Conservation (phyloP, 2,329 filamentous ascomycete species). For the Fusarium kyushuense region DNA sequence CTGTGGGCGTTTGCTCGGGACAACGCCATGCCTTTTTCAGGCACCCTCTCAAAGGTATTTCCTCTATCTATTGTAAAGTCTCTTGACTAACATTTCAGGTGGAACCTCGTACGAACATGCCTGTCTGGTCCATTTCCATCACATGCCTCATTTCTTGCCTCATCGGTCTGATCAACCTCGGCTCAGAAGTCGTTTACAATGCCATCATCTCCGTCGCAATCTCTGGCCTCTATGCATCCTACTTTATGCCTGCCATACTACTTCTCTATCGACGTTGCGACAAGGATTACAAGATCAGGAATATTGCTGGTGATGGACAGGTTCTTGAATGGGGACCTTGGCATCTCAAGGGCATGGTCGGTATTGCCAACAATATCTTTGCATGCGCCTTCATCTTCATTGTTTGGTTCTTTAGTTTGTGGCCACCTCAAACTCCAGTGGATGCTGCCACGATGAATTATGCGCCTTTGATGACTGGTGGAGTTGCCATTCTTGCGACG, state of each 20-base stretch:
- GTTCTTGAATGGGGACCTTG: conserved; percentile 64
- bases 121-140: conserved; percentile 39
- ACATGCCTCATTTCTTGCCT: conserved; percentile 41
- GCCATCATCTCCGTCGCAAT: conserved; percentile 43
- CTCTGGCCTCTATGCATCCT: conserved; percentile 41
- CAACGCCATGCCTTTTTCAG: conserved; percentile 38
- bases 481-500: conserved; percentile 56
- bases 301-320: conserved; percentile 29
- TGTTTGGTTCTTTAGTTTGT: conserved; percentile 67
- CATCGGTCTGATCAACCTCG: conserved; percentile 43
- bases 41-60: conserved; percentile 31
- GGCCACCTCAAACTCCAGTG: conserved; percentile 53
- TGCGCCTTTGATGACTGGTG: conserved; percentile 58
- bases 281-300: conserved; percentile 39
- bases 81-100: conserved; percentile 19
- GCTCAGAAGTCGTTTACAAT: conserved; percentile 42
- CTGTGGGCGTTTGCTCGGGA: conserved; percentile 43
- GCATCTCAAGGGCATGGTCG: conserved; percentile 62
- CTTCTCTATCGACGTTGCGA: conserved; percentile 44
- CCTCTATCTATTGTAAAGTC: rapidly evolving
- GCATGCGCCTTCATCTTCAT: conserved; percentile 65
- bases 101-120: conserved; percentile 37
- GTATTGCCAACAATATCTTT: conserved; percentile 65
- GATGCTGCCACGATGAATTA: conserved; percentile 58
- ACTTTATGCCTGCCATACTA: conserved; percentile 37